A percentile compares a stretch with the other conserved stretches of the same genome.
phyloP scores from a whole-genome alignment of 2,329 filamentous ascomycete genomes.

The Monosporascus sp. region DNA sequence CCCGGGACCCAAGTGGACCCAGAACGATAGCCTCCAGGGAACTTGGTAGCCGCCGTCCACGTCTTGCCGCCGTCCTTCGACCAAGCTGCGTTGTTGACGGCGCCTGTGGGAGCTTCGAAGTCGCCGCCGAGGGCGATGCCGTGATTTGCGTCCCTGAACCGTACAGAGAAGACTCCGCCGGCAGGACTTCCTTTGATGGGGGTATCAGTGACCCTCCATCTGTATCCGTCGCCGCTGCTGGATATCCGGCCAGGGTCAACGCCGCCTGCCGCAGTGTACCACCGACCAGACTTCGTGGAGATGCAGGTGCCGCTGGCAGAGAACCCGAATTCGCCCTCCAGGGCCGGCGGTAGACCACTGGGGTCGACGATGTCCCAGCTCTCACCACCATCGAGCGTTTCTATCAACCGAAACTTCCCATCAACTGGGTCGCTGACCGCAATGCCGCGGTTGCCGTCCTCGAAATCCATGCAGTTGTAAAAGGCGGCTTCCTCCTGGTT shows the following conservation, averaged over 20 bases:
- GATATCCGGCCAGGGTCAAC: slow-evolving; percentile 24
- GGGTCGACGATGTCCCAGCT: slow-evolving; percentile 22
- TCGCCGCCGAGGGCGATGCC: slow-evolving; percentile 29
- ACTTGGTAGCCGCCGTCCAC: slow-evolving; percentile 19
- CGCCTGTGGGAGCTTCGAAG: slow-evolving; percentile 18
- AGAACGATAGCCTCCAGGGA: slow-evolving; percentile 28
- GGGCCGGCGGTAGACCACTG: slow-evolving; percentile 19
- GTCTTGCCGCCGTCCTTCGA: slow-evolving; percentile 25
- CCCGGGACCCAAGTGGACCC: slow-evolving; percentile 25
- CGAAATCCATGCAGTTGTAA: slow-evolving; percentile 30
- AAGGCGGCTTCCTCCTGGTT: slow-evolving; percentile 26
- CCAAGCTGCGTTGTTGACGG: slow-evolving; percentile 22
- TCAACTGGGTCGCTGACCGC: slow-evolving; percentile 29
- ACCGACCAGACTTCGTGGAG: slow-evolving; percentile 19
- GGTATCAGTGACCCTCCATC: slow-evolving; percentile 22
- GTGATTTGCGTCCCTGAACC: slow-evolving; percentile 20
- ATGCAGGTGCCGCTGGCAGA: slow-evolving; percentile 30
- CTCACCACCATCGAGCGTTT: slow-evolving; percentile 24
- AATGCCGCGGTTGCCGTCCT: slow-evolving; percentile 17
- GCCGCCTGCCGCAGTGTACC: slow-evolving; percentile 25
- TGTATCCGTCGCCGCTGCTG: slow-evolving; percentile 18
- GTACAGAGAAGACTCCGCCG: slow-evolving; percentile 28
- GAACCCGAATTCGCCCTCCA: slow-evolving; percentile 25
- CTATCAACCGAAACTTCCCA: slow-evolving; percentile 26
- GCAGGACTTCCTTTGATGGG: slow-evolving; percentile 21